Conservation (phyloP, 768 basidiomycete species). For the Strobilomyces confusus region DNA sequence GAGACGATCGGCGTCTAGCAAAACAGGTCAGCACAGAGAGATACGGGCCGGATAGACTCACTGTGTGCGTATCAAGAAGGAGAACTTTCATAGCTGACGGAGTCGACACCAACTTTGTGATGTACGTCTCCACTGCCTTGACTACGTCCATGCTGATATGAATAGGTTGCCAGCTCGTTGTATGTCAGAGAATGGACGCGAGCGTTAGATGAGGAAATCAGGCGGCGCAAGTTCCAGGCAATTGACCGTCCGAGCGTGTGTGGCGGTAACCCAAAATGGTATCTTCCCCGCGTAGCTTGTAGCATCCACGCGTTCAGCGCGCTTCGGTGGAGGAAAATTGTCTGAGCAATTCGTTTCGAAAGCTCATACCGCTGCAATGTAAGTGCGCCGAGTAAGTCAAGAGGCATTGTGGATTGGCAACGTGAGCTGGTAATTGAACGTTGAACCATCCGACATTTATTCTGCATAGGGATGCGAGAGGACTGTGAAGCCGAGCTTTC, state of each 20-base stretch:
- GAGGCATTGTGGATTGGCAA: too few relatives aligned
- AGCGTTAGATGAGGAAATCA: neutral
- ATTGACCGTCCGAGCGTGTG: neutral
- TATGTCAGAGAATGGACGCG: neutral
- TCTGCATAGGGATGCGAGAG: too few relatives aligned
- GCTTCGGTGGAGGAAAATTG: too few relatives aligned
- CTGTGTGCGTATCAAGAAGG: conserved; percentile 91
- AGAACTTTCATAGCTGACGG: conserved; percentile 94
- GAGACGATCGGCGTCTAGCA: conserved; percentile 93
- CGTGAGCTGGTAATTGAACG: too few relatives aligned
- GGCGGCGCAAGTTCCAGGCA: neutral
- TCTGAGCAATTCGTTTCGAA: too few relatives aligned
- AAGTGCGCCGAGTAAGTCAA: too few relatives aligned
- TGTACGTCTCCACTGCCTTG: conserved; percentile 92
- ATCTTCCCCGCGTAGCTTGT: too few relatives aligned
- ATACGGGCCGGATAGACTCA: conserved; percentile 34
- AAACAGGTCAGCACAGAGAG: conserved; percentile 3
- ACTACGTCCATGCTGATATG: conserved; percentile 83
- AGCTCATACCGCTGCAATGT: too few relatives aligned
- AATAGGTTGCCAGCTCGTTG: neutral
- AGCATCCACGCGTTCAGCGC: too few relatives aligned
- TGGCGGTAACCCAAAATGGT: too few relatives aligned
- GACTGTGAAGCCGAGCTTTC: too few relatives aligned
- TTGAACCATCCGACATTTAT: too few relatives aligned
- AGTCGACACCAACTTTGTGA: conserved; percentile 81